These are phyloP conservation scores for Talaromyces funiculosus DNA, from an alignment of 2,329 filamentous ascomycete genomes.

Conservation along the genomic window DNA sequence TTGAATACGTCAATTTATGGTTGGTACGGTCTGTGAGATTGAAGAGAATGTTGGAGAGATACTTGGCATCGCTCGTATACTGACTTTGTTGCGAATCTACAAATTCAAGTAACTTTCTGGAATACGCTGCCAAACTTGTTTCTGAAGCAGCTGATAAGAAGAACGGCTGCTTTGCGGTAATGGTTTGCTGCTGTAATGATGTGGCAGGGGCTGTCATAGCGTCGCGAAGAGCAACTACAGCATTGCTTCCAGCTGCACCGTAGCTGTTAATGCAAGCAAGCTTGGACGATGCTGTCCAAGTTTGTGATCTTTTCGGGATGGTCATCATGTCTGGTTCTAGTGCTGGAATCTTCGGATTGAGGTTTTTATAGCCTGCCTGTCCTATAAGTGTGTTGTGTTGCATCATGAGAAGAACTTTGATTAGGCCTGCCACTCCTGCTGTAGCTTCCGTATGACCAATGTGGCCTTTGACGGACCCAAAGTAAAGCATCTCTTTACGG, in stretches of 20 bases:
- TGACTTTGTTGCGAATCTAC: background rate
- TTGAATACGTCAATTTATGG: background rate
- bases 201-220: background rate
- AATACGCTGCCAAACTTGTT: constrained; percentile 4
- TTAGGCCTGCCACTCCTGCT: constrained; percentile 23
- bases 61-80: background rate
- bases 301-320: constrained; percentile 12
- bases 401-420: constrained; percentile 23
- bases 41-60: constrained; percentile 5
- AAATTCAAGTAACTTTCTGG: background rate
- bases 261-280: constrained; percentile 25
- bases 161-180: constrained; percentile 3
- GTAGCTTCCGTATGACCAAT: constrained; percentile 32
- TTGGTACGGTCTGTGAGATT: constrained; percentile 3
- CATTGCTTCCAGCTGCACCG: constrained; percentile 26
- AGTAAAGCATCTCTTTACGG: constrained; percentile 11
- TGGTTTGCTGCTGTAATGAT: background rate
- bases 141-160: constrained; percentile 7
- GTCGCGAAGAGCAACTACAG: constrained; percentile 24
- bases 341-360: constrained; percentile 20
- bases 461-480: constrained; percentile 29
- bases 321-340: constrained; percentile 16
- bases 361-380: constrained; percentile 19
- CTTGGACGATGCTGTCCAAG: constrained; percentile 13
- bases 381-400: constrained; percentile 19